Evolutionary conservation across 108 stramenopile species (phyloP).

Genomic region (Pseudonitzschia multistriata): DNA sequence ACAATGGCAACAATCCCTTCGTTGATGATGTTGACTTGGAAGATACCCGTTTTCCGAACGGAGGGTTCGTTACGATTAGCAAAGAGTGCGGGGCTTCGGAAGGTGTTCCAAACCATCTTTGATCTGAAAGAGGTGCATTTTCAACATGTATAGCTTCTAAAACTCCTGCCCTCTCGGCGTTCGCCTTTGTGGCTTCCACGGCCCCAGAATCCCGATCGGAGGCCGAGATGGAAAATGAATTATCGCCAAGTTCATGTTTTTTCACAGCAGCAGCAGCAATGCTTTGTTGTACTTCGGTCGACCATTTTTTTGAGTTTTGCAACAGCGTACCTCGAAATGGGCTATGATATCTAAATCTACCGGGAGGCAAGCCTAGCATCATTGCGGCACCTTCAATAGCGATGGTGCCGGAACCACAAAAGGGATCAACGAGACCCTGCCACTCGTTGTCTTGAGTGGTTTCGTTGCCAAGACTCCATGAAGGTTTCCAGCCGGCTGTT

Average conservation of each 20-base stretch:
- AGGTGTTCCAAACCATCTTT: conserved; percentile 28
- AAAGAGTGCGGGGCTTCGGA: conserved; percentile 10
- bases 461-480: conserved; percentile 9
- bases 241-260: neutral
- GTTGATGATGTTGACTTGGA: conserved; percentile 5
- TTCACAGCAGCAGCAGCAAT: neutral
- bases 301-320: conserved; percentile 39
- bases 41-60: conserved; percentile 61
- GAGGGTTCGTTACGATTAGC: conserved; percentile 61
- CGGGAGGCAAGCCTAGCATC: conserved; percentile 57
- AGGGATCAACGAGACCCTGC: conserved; percentile 57
- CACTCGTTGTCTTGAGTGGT: neutral
- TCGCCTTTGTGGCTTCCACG: conserved; percentile 47
- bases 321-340: conserved; percentile 56
- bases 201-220: conserved; percentile 67
- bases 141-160: conserved; percentile 41
- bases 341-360: conserved; percentile 43
- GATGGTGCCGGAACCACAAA: conserved; percentile 83
- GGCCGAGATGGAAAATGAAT: conserved; percentile 25
- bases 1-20: conserved; percentile 22
- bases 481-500: conserved; percentile 48
- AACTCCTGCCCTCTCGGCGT: conserved; percentile 71
- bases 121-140: conserved; percentile 36
- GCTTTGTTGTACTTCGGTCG: conserved; percentile 7
- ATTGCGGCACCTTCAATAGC: conserved; percentile 74